phyloP scores from a whole-genome alignment of 371 early-diverging fungal genomes.

The Mortierella sp. region DNA sequence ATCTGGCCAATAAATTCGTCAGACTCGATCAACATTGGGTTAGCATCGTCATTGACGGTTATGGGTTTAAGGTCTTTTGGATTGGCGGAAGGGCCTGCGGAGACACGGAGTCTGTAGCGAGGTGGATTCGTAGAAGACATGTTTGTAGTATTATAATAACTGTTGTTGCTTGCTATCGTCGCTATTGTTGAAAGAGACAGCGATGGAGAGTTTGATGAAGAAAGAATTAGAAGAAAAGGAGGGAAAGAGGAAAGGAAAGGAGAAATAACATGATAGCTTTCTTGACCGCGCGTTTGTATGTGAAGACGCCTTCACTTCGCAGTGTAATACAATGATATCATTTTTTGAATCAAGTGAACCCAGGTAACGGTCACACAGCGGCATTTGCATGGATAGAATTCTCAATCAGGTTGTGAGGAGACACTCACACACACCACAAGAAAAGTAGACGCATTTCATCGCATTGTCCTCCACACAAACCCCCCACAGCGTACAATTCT shows the following conservation, averaged over 20 bases:
- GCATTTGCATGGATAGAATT: too few species aligned
- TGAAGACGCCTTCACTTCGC: too few species aligned
- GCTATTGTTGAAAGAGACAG: neutral
- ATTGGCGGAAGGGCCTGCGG: slow-evolving; percentile 68
- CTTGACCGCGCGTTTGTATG: too few species aligned
- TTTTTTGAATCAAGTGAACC: too few species aligned
- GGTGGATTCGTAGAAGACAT: neutral
- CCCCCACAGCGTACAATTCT: neutral
- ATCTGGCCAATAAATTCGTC: slow-evolving; percentile 76
- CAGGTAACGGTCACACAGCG: too few species aligned
- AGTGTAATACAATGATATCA: too few species aligned
- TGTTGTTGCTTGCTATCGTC: neutral
- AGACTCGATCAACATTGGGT: slow-evolving; percentile 73
- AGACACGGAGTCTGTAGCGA: slow-evolving; percentile 63
- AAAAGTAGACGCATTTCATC: too few species aligned
- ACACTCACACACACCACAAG: too few species aligned
- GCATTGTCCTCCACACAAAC: too few species aligned
- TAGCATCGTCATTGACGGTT: slow-evolving; percentile 75
- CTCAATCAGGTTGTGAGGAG: too few species aligned
- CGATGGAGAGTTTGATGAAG: neutral
- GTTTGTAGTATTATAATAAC: neutral
- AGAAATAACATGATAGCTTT: neutral
- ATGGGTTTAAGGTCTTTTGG: slow-evolving; percentile 63
- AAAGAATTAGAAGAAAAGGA: neutral
- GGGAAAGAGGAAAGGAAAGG: neutral